These are phyloP conservation scores for Tulasnella sp. DNA, from an alignment of 768 basidiomycete genomes.

Conservation along the genomic window DNA sequence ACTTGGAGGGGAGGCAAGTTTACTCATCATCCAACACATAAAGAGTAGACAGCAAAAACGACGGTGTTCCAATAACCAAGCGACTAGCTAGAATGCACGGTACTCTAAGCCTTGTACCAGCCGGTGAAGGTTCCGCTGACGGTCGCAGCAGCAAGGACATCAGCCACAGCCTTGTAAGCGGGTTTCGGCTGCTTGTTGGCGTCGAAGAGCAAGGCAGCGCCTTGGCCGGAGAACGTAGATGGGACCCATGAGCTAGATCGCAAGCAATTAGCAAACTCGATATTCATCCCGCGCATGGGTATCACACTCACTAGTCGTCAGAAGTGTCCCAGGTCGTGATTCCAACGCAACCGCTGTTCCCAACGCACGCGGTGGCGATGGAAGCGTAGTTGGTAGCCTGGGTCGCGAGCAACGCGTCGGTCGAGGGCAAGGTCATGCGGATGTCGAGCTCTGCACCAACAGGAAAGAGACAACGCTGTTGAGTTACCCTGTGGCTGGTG, in stretches of 20 bases:
- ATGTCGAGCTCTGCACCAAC: constrained; percentile 46
- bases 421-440: constrained; percentile 44
- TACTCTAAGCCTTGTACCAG: neutral
- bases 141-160: constrained; percentile 1
- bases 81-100: neutral
- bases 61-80: no score
- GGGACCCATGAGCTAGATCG: constrained; percentile 20
- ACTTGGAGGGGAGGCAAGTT: no score
- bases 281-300: no score
- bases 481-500: neutral
- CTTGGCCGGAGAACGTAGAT: constrained; percentile 24
- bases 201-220: constrained; percentile 12
- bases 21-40: no score
- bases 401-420: constrained; percentile 37
- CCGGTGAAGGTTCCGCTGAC: neutral
- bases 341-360: neutral
- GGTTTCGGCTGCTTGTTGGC: constrained; percentile 14
- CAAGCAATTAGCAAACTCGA: neutral
- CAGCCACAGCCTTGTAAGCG: constrained; percentile 12
- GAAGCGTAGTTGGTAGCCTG: constrained; percentile 47
- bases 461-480: neutral
- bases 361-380: constrained; percentile 42
- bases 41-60: no score
- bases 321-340: constrained; percentile 31
- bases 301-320: constrained; percentile 24